Percentiles rank a stretch among this genome's conserved stretches.
Evolutionary conservation across 139 green algal genomes (phyloP).

Genomic region (Gonium pectorale): DNA sequence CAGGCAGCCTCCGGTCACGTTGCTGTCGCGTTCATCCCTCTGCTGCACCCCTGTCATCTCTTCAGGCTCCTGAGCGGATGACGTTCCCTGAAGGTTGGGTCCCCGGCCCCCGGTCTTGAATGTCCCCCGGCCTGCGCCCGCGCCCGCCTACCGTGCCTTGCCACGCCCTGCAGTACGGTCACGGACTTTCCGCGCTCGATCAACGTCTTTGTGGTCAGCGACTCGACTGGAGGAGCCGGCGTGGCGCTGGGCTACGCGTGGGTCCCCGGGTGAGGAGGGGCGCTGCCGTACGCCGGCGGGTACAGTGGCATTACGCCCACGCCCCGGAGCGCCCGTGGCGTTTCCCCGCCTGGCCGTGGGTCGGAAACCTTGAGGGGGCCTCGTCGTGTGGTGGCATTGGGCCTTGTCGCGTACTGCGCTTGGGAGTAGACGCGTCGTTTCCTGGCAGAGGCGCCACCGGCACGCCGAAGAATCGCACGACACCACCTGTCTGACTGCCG

Average conservation of each 20-base stretch:
- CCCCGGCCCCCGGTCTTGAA: background rate
- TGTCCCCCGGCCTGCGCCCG: too few species aligned
- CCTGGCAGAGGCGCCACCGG: too few species aligned
- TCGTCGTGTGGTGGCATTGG: too few species aligned
- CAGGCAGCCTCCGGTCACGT: too few species aligned
- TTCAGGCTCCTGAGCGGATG: background rate
- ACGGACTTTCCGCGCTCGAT: background rate
- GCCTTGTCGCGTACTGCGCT: background rate
- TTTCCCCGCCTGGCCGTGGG: too few species aligned
- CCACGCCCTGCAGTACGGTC: background rate
- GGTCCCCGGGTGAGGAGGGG: slow-evolving; percentile 12
- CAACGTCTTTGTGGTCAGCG: slow-evolving; percentile 27
- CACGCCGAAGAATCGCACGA: too few species aligned
- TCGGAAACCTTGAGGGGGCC: too few species aligned
- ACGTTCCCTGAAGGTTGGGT: background rate
- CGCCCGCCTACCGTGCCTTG: background rate
- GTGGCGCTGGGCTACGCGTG: slow-evolving; percentile 30
- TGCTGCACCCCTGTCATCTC: background rate
- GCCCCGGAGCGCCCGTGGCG: too few species aligned
- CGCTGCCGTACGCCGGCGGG: background rate
- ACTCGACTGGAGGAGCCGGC: background rate
- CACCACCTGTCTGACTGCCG: background rate
- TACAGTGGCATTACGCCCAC: too few species aligned
- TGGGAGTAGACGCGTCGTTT: too few species aligned
- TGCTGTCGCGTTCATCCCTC: too few species aligned